Conservation (phyloP, 306 rosid species). For the Betula pendula region DNA sequence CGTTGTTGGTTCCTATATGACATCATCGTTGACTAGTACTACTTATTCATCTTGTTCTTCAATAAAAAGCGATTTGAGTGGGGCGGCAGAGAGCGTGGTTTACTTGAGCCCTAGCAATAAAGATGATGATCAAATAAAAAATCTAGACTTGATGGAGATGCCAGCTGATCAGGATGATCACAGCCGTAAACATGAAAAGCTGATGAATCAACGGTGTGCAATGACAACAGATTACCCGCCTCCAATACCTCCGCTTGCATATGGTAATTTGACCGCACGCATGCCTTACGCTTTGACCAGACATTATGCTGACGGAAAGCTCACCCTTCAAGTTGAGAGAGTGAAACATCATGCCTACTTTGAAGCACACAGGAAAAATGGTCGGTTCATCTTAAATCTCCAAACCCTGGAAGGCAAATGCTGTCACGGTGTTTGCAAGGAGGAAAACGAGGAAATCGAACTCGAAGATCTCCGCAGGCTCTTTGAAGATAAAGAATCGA, state of each 20-base stretch:
- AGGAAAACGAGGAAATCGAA: not conserved
- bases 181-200: not conserved
- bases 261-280: conserved; percentile 18
- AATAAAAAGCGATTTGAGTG: conserved; percentile 44
- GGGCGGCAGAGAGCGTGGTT: conserved; percentile 69
- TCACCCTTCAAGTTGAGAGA: conserved; percentile 38
- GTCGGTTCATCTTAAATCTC: conserved; percentile 48
- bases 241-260: conserved; percentile 38
- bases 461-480: not conserved
- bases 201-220: not conserved
- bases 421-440: not conserved
- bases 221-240: conserved; percentile 46
- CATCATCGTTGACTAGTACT: not conserved
- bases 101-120: conserved; percentile 29
- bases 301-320: conserved; percentile 44
- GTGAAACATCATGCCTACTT: conserved; percentile 29
- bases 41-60: too few species aligned
- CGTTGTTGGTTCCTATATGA: not conserved
- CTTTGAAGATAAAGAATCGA: not conserved
- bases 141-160: not conserved
- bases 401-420: conserved; percentile 3
- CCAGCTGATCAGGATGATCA: too few species aligned
- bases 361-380: conserved; percentile 43
- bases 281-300: conserved; percentile 49
- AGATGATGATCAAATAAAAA: conserved; percentile 9